Evolutionary conservation across 139 green algal species (phyloP).

Genomic region (Choricystis sp.): DNA sequence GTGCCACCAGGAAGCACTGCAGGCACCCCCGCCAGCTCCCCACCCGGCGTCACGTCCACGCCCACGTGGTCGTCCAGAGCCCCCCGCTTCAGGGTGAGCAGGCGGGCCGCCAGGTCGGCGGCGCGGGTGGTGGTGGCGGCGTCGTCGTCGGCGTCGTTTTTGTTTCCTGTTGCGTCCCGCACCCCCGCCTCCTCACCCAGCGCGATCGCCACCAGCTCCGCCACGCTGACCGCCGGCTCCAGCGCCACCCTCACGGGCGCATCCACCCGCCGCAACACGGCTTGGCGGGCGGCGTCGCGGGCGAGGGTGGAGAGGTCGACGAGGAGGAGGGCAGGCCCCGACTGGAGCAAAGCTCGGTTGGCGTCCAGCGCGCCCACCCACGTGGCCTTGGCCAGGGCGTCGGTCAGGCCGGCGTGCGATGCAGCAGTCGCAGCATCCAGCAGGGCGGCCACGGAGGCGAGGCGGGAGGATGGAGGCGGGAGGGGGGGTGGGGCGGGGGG

Average conservation of each 20-base stretch:
- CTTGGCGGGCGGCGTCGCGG: conserved; percentile 77
- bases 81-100: conserved; percentile 41
- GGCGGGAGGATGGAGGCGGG: no score
- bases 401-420: conserved; percentile 36
- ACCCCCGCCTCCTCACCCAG: conserved; percentile 44
- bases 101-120: conserved; percentile 26
- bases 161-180: background rate
- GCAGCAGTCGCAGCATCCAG: conserved; percentile 14
- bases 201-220: conserved; percentile 39
- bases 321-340: conserved; percentile 69
- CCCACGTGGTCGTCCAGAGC: conserved; percentile 50
- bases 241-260: conserved; percentile 24
- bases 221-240: conserved; percentile 19
- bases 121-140: conserved; percentile 40
- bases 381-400: conserved; percentile 43
- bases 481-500: conserved; percentile 4
- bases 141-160: background rate
- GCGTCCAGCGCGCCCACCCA: conserved; percentile 72
- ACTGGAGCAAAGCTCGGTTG: conserved; percentile 50
- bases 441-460: conserved; percentile 25
- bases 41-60: conserved; percentile 26
- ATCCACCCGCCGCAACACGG: conserved; percentile 38
- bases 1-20: background rate
- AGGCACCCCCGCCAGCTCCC: background rate
- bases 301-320: conserved; percentile 39